Base-by-base conservation (phyloP, 495 filamentous ascomycete species). In the Stereocaulon alpinum region DNA sequence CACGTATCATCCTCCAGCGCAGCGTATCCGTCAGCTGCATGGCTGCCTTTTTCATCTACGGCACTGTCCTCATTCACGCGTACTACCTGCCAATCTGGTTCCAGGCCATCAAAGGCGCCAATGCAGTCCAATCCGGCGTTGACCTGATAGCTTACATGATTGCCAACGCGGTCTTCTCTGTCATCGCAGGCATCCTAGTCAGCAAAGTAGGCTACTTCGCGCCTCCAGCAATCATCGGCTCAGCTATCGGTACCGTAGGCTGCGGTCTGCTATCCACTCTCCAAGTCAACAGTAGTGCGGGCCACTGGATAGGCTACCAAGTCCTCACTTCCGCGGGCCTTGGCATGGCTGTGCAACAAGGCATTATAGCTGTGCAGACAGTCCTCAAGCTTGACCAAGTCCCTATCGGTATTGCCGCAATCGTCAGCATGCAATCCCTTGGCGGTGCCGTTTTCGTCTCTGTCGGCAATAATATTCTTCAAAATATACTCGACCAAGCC, bases 61-160 rank as follows among this genome's bases (percentile, higher is more conserved):
- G 64, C 1, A 61, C 49, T 0, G 62, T 71, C 34, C 66, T 77
- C 52, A 63, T 75, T 15, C 64, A 72, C 48, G 64, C 84, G 24
- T 88, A 84, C 66, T 85, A 80, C 59, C 69, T 88, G 4, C 86
- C 85, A 0, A 75, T 89, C 44, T 90, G 84, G 84, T 90, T 91
- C 70, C 88, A 93, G 72, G 82, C 82, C 15, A 82, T 74, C 40
- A 67, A 68, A 30, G 65, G 56, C 34, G 66, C 59, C 18, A 66
- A 34, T 27, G 69, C 75, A 0, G 64, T 69, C 18, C 56, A 68
- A 29, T 73, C 70, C 6, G 74, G 72, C 4, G 65, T 75, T 37
- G 64, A 67, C 27, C 67, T 60, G 17, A 68, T 76, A 18, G 70
- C 75, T 6, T 70, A 77, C 61, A 70, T 81, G 30, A 68, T 81